Evolutionary conservation across 805 yeast species (phyloP).

Genomic region (Hanseniaspora clermontiae): DNA sequence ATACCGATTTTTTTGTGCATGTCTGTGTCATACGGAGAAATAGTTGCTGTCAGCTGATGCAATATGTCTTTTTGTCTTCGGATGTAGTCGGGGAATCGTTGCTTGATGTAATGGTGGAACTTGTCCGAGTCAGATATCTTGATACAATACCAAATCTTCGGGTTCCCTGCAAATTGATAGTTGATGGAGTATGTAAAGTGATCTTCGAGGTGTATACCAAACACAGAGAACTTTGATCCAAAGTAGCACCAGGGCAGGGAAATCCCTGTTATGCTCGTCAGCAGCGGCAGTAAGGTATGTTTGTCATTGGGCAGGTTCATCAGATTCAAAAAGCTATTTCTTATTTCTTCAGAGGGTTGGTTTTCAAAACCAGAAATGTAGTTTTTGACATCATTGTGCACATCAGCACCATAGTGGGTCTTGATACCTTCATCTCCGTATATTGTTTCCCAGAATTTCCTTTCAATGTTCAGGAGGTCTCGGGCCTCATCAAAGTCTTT

Average conservation of each 20-base stretch:
- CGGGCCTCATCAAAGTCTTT: slow-evolving; percentile 28
- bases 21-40: slow-evolving; percentile 51
- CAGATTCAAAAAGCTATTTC: slow-evolving; percentile 61
- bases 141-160: slow-evolving; percentile 88
- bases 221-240: slow-evolving; percentile 79
- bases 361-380: slow-evolving; percentile 45
- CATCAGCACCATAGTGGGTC: slow-evolving; percentile 76
- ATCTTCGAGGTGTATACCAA: slow-evolving; percentile 96
- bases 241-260: slow-evolving; percentile 91
- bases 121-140: slow-evolving; percentile 52
- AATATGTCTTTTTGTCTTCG: slow-evolving; percentile 75
- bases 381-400: slow-evolving; percentile 36
- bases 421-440: slow-evolving; percentile 36
- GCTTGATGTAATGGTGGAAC: slow-evolving; percentile 53
- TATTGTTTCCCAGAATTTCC: slow-evolving; percentile 53
- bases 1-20: slow-evolving; percentile 32
- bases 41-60: slow-evolving; percentile 70
- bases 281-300: slow-evolving; percentile 56
- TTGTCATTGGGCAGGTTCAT: slow-evolving; percentile 56
- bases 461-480: slow-evolving; percentile 39
- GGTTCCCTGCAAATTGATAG: slow-evolving; percentile 79
- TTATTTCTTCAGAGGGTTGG: slow-evolving; percentile 26
- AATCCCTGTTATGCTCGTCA: slow-evolving; percentile 75
- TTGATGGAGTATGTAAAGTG: slow-evolving; percentile 85
- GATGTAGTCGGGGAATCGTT: slow-evolving; percentile 61